phyloP scores from a whole-genome alignment of 495 filamentous ascomycete genomes.

The Neurospora sp. region DNA sequence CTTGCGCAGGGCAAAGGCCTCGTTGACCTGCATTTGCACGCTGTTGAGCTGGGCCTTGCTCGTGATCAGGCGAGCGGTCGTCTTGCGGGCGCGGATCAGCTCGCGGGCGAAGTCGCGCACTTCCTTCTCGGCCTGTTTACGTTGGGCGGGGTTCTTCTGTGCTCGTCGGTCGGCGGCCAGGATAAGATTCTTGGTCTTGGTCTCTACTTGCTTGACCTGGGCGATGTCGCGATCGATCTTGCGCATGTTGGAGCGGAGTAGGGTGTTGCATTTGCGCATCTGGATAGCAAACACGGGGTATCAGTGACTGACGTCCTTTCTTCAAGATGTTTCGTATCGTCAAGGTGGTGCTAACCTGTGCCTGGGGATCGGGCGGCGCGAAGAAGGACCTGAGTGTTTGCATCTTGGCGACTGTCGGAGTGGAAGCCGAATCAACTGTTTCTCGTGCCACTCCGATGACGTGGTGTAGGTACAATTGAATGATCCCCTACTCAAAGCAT shows the following conservation, averaged over 20 bases:
- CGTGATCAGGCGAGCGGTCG: conserved; percentile 62
- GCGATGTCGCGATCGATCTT: conserved; percentile 91
- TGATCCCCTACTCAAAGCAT: background rate
- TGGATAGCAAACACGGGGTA: conserved; percentile 24
- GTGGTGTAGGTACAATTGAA: background rate
- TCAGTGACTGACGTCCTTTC: conserved; percentile 2
- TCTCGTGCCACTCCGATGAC: background rate
- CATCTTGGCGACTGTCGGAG: conserved; percentile 44
- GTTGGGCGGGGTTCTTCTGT: conserved; percentile 62
- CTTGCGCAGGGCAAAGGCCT: conserved; percentile 91
- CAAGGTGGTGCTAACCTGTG: conserved; percentile 50
- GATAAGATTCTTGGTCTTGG: conserved; percentile 80
- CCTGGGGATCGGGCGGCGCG: conserved; percentile 84
- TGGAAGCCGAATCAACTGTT: background rate
- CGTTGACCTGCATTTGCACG: conserved; percentile 96
- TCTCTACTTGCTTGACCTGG: conserved; percentile 62
- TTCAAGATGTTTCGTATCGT: background rate
- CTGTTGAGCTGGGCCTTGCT: conserved; percentile 85
- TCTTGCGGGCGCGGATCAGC: conserved; percentile 72
- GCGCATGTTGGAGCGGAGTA: conserved; percentile 84
- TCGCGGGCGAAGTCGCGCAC: conserved; percentile 81
- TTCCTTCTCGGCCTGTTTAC: conserved; percentile 65
- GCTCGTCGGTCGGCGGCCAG: conserved; percentile 67
- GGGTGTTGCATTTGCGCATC: conserved; percentile 91
- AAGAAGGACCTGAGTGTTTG: conserved; percentile 79